A percentile compares a stretch with the other conserved stretches of the same genome.
Evolutionary conservation across 2,329 filamentous ascomycete species (phyloP).

Genomic region (Venturia oleaginea): DNA sequence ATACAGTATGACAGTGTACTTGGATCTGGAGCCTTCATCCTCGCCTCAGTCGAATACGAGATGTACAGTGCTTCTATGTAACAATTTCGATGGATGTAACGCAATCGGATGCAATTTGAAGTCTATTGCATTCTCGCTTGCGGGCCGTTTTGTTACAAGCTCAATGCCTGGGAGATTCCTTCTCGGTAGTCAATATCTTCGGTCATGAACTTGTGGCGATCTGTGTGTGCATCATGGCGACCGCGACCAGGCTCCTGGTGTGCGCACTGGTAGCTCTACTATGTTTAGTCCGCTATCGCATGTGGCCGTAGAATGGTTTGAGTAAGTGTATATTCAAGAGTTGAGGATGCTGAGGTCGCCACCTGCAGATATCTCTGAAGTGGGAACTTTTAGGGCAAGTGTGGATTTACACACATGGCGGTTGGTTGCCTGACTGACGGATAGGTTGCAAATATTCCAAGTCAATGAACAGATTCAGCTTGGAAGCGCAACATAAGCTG

Average conservation of each 20-base stretch:
- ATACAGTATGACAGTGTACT: constrained; percentile 21
- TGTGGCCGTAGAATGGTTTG: background rate
- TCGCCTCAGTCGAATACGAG: constrained; percentile 20
- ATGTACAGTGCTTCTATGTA: background rate
- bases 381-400: too few species aligned
- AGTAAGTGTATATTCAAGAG: background rate
- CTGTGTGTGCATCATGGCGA: background rate
- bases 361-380: too few species aligned
- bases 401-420: too few species aligned
- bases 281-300: background rate
- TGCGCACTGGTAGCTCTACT: background rate
- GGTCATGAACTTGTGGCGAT: background rate
- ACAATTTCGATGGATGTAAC: too few species aligned
- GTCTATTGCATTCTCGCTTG: background rate
- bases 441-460: too few species aligned
- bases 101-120: background rate
- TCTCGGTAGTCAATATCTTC: background rate
- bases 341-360: background rate
- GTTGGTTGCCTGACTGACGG: too few species aligned
- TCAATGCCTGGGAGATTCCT: background rate
- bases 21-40: constrained; percentile 21
- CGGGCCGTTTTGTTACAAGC: background rate
- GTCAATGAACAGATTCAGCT: too few species aligned
- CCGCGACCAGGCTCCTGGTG: background rate
- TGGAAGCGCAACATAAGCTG: too few species aligned